Evolutionary conservation across 2,329 filamentous ascomycete species (phyloP).

Genomic region (Aspergillus fischeri): DNA sequence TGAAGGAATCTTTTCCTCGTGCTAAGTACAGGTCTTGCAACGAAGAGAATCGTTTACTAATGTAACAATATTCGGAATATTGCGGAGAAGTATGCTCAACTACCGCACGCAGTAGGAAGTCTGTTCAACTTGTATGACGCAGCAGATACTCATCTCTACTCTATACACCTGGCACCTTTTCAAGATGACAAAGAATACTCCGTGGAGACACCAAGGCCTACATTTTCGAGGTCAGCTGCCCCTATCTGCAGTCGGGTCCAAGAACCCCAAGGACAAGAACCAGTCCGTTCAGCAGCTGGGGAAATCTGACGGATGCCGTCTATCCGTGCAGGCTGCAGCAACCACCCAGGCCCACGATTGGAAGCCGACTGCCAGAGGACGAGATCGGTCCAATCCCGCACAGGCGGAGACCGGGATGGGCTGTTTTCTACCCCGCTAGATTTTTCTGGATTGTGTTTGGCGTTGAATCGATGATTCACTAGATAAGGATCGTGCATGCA

Average conservation of each 20-base stretch:
- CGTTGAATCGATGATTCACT: slow-evolving; percentile 4
- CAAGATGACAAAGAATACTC: no score
- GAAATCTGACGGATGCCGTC: slow-evolving; percentile 7
- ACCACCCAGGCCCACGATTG: slow-evolving; percentile 11
- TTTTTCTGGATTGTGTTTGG: slow-evolving; percentile 16
- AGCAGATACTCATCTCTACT: background rate
- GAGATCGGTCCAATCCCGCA: slow-evolving; percentile 9
- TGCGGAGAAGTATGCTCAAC: background rate
- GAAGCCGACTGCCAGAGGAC: background rate
- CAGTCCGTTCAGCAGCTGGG: background rate
- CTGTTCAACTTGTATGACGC: background rate
- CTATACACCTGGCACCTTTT: no score
- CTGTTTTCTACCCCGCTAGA: slow-evolving; percentile 15
- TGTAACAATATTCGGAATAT: background rate
- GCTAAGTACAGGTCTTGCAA: background rate
- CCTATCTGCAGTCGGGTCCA: background rate
- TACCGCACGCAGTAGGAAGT: background rate
- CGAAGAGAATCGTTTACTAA: background rate
- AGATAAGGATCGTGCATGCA: background rate
- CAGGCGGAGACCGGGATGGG: slow-evolving; percentile 2
- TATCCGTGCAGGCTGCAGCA: background rate
- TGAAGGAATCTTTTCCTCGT: background rate
- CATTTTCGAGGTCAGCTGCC: background rate
- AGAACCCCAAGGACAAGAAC: background rate
- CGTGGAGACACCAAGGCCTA: background rate